Conservation (phyloP, 306 rosid species). For the Rosa multiflora region DNA sequence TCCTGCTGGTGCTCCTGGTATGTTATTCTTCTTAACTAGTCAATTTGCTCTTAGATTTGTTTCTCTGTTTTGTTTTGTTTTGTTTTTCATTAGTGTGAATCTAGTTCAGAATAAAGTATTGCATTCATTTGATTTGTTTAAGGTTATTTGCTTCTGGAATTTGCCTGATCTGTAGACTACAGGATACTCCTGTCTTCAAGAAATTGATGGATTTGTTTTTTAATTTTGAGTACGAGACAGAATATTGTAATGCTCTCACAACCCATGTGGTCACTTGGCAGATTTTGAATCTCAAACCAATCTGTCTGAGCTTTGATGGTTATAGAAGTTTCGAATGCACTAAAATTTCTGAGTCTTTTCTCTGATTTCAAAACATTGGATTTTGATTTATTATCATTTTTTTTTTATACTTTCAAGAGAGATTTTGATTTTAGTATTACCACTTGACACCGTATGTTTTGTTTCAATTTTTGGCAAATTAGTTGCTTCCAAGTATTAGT, state of each 20-base stretch:
- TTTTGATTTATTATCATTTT: neutral
- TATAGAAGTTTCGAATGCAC: neutral
- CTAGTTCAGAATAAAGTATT: neutral
- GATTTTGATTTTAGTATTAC: neutral
- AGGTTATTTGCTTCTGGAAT: neutral
- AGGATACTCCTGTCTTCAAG: neutral
- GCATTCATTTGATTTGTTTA: neutral
- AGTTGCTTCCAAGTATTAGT: neutral
- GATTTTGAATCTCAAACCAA: neutral
- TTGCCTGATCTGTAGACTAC: constrained; percentile 1
- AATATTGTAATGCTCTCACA: neutral
- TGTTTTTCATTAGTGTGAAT: neutral
- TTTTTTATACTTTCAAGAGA: neutral
- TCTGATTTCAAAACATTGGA: neutral
- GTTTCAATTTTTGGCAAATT: neutral
- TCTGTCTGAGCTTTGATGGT: neutral
- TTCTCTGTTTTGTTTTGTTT: neutral
- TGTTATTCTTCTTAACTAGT: constrained; percentile 15
- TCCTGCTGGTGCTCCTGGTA: constrained; percentile 74
- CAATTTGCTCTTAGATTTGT: neutral
- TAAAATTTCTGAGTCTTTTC: neutral
- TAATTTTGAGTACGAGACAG: neutral
- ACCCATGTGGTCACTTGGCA: neutral
- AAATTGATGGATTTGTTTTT: neutral
- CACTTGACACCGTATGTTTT: neutral